These are phyloP conservation scores for Claviceps cyperi DNA, from an alignment of 2,329 filamentous ascomycete genomes.

Conservation along the genomic window DNA sequence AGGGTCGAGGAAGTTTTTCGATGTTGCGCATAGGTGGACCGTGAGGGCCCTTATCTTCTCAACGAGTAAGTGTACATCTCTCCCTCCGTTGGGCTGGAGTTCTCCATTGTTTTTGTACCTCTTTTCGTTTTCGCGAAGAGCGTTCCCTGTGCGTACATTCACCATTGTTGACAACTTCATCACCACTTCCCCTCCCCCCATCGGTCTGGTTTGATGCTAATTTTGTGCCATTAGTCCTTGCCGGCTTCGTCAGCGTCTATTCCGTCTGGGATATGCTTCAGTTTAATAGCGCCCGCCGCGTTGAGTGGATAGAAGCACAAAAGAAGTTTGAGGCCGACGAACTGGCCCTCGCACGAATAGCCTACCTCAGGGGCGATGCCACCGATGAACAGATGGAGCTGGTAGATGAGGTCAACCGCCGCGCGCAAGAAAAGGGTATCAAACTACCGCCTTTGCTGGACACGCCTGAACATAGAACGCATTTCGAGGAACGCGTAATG, in stretches of 20 bases:
- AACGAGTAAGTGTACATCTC: slow-evolving; percentile 29
- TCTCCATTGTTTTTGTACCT: background rate
- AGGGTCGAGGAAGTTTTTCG: slow-evolving; percentile 33
- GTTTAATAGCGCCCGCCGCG: slow-evolving; percentile 44
- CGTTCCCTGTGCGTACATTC: too few species aligned
- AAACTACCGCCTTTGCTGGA: slow-evolving; percentile 37
- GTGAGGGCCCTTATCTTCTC: slow-evolving; percentile 40
- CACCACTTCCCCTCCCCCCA: background rate
- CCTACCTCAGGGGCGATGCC: slow-evolving; percentile 44
- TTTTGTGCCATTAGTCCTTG: slow-evolving; percentile 26
- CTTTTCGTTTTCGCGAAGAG: too few species aligned
- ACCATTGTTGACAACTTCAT: background rate
- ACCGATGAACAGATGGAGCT: slow-evolving; percentile 40
- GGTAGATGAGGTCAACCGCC: slow-evolving; percentile 41
- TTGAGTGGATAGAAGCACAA: slow-evolving; percentile 43
- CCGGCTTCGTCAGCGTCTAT: slow-evolving; percentile 41
- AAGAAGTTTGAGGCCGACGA: slow-evolving; percentile 38
- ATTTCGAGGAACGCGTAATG: slow-evolving; percentile 22
- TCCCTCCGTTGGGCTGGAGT: background rate
- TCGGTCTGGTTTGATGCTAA: background rate
- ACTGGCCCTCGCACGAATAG: slow-evolving; percentile 41
- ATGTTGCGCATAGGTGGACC: slow-evolving; percentile 41
- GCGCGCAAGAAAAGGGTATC: slow-evolving; percentile 29
- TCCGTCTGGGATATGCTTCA: slow-evolving; percentile 47
- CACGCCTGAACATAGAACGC: slow-evolving; percentile 25